Evolutionary conservation across 73 alveolate species (phyloP), one percentile per base, ranked within the genome.

Genomic region (Paramecium octaurelia): DNA sequence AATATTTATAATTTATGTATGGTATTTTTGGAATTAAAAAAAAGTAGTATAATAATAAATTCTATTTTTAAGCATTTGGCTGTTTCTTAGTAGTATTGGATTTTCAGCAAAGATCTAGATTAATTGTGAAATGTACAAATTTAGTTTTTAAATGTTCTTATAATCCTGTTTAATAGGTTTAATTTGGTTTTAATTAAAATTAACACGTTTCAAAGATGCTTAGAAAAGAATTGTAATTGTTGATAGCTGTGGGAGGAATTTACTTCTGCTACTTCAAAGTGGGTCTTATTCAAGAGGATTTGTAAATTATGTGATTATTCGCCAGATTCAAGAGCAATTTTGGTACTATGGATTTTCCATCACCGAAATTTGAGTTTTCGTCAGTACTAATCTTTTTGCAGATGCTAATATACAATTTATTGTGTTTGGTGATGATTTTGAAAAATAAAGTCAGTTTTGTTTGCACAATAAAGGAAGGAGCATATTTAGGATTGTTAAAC

Each of bases 311-410:
- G 34, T 8, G 21, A 31, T 88, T 40, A 38, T 69, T 21, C 5
- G 46, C 31, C 18, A 89, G 94, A 23, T 89, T 71, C 35, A 89
- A 89, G 57, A 68, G 20, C n/a, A 83, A 89, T 31, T 71, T 58
- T 29, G 92, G 92, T 23, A 16, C 94, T 9, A 18, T 27, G 40
- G 91, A 71, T 54, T 40, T 48, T 43, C 80, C 80, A 89, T 64
- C 85, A 7, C 76, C 87, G 10, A 71, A 89, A 43, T 89, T 89
- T 35, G 76, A 83, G 43, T 83, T 34, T 44, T 43, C 94, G 1
- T 89, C 75, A 12, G 23, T 68, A 1, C 27, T 71, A 18, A 58
- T 71, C 6, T 27, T 89, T 44, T 20, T 18, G 6, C 23, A 89
- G 16, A 70, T 77, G 92, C 40, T 89, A 8, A 8, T 69, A 21